Conservation (phyloP, 179 eudicot genomes). For the Silene coronaria region DNA sequence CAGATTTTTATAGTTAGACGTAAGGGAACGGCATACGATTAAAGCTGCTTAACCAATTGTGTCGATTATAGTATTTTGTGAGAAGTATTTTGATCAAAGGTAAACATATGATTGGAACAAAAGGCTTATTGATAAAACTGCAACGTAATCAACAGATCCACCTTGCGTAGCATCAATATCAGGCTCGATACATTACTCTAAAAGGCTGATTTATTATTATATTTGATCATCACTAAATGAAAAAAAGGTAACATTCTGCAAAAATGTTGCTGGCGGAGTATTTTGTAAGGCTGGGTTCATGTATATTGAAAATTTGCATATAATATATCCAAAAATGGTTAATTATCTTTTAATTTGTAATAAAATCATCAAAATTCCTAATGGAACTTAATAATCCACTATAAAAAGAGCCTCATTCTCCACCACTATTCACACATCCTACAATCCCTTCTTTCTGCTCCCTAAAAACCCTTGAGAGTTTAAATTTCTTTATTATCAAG, state of each 20-base stretch:
- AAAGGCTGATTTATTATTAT: background rate
- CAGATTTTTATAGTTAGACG: background rate
- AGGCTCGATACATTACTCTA: background rate
- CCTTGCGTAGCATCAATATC: background rate
- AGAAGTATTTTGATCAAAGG: no score
- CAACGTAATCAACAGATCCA: background rate
- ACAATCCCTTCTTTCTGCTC: constrained; percentile 9
- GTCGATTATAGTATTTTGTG: background rate
- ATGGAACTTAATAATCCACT: background rate
- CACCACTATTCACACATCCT: background rate
- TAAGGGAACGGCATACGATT: background rate
- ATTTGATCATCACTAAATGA: background rate
- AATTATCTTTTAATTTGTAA: background rate
- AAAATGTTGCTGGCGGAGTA: background rate
- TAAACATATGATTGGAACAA: no score
- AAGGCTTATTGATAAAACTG: background rate
- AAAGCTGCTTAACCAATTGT: background rate
- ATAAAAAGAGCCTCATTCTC: background rate
- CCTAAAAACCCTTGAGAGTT: background rate
- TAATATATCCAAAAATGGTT: background rate
- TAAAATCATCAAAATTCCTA: background rate
- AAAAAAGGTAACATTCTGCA: background rate
- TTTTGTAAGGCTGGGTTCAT: constrained; percentile 2
- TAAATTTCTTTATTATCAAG: background rate
- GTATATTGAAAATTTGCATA: background rate